These are phyloP conservation scores for Skeletonema marinoi DNA, from an alignment of 108 stramenopile species.

Conservation along the genomic window DNA sequence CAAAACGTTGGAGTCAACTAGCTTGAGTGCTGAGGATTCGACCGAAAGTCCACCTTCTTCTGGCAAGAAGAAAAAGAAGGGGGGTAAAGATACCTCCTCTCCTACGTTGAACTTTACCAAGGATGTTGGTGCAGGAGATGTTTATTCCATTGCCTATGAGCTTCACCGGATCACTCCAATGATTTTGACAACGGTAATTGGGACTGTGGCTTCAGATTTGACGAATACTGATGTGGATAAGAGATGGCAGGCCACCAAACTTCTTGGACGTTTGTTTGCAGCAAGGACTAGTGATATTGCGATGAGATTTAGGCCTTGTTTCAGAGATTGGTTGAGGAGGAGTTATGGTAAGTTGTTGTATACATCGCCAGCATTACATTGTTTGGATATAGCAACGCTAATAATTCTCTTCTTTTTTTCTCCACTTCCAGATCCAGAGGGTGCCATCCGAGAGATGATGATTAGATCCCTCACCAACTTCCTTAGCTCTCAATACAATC, in stretches of 20 bases:
- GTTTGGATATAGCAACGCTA: neutral
- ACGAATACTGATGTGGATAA: slow-evolving; percentile 42
- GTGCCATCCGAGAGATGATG: slow-evolving; percentile 67
- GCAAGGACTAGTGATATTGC: slow-evolving; percentile 42
- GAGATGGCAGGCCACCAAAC: slow-evolving; percentile 57
- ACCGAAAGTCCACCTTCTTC: slow-evolving; percentile 1
- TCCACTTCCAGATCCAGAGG: slow-evolving; percentile 25
- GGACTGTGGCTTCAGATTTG: slow-evolving; percentile 62
- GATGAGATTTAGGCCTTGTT: slow-evolving; percentile 59
- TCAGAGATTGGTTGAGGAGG: slow-evolving; percentile 72
- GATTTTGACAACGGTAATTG: slow-evolving; percentile 84
- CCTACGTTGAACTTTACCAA: neutral
- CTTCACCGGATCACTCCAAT: slow-evolving; percentile 69
- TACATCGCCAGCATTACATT: neutral
- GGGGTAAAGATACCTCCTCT: neutral
- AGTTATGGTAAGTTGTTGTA: slow-evolving; percentile 49
- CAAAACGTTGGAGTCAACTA: slow-evolving; percentile 46
- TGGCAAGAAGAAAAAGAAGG: slow-evolving; percentile 20
- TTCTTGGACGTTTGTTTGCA: slow-evolving; percentile 70
- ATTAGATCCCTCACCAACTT: slow-evolving; percentile 62
- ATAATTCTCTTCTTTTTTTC: neutral
- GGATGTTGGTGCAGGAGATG: slow-evolving; percentile 31
- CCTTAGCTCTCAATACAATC: slow-evolving; percentile 38
- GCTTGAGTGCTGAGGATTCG: slow-evolving; percentile 17
- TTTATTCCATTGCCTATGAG: slow-evolving; percentile 74